Percentiles rank a stretch among this genome's conserved stretches.
phyloP scores from a whole-genome alignment of 2,329 filamentous ascomycete species.

The Chrysoporthe puriensis region DNA sequence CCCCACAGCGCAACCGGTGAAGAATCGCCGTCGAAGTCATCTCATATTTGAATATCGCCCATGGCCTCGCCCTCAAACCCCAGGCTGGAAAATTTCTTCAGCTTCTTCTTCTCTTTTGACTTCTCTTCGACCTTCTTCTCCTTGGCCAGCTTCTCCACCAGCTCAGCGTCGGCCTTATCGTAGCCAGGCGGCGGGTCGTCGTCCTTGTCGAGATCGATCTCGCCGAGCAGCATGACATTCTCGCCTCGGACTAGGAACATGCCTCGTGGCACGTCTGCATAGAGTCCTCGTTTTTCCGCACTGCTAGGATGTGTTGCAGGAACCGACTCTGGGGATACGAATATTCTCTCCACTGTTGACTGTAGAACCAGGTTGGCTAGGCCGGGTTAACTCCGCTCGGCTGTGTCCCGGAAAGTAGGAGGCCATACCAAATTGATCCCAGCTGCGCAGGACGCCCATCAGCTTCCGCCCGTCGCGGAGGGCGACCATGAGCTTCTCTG shows the following conservation, averaged over 20 bases:
- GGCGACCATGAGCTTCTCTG: conserved; percentile 93
- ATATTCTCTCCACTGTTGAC: conserved; percentile 88
- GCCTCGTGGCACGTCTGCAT: conserved; percentile 82
- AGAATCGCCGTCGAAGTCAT: neutral
- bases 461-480: conserved; percentile 93
- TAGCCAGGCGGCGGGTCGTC: conserved; percentile 79
- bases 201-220: conserved; percentile 96
- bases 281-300: conserved; percentile 57
- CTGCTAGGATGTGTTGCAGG: conserved; percentile 40
- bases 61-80: conserved; percentile 88
- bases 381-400: conserved; percentile 33
- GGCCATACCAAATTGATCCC: conserved; percentile 91
- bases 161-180: conserved; percentile 50
- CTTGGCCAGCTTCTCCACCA: conserved; percentile 71
- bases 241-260: conserved; percentile 93
- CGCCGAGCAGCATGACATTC: conserved; percentile 93
- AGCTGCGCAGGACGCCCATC: conserved; percentile 88
- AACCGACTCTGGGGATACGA: conserved; percentile 57
- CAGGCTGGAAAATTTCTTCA: conserved; percentile 72
- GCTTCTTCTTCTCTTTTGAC: conserved; percentile 70
- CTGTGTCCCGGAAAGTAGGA: conserved; percentile 9
- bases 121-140: conserved; percentile 72
- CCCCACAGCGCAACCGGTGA: conserved; percentile 20
- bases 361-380: conserved; percentile 82
- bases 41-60: conserved; percentile 72